Conservation (phyloP, 2,329 filamentous ascomycete species). For the Coniochaeta ligniaria region DNA sequence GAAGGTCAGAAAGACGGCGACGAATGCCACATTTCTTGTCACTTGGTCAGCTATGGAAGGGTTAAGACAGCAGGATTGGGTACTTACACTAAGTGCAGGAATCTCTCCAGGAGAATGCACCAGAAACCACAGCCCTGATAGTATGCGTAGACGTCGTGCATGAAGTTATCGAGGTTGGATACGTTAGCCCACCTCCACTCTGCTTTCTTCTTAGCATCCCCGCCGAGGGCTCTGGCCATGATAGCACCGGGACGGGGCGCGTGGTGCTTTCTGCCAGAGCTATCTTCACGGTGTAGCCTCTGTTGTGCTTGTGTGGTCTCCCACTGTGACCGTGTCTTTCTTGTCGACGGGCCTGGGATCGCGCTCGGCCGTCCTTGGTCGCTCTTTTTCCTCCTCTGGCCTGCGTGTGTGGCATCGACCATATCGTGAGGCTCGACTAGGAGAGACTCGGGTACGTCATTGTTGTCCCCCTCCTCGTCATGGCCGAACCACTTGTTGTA, state of each 20-base stretch:
- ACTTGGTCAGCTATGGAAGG: conserved; percentile 6
- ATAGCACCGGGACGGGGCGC: conserved; percentile 21
- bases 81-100: conserved; percentile 65
- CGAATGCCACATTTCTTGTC: conserved; percentile 71
- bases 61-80: not conserved
- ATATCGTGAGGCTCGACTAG: conserved; percentile 47
- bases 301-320: conserved; percentile 46
- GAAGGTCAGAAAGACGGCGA: conserved; percentile 76
- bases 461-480: conserved; percentile 49
- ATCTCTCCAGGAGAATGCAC: conserved; percentile 70
- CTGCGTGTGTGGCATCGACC: conserved; percentile 6
- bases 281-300: conserved; percentile 35
- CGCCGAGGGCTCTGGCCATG: conserved; percentile 18
- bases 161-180: conserved; percentile 80
- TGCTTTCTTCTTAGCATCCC: conserved; percentile 60
- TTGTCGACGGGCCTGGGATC: conserved; percentile 34
- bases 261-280: conserved; percentile 12
- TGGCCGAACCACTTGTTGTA: conserved; percentile 16
- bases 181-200: conserved; percentile 94
- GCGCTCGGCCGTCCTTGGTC: conserved; percentile 15
- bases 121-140: conserved; percentile 76
- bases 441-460: conserved; percentile 58
- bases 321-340: conserved; percentile 44
- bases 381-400: conserved; percentile 11
- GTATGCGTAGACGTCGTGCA: conserved; percentile 79